Conservation (phyloP, 805 yeast genomes). For the Schwanniomyces yamadae region DNA sequence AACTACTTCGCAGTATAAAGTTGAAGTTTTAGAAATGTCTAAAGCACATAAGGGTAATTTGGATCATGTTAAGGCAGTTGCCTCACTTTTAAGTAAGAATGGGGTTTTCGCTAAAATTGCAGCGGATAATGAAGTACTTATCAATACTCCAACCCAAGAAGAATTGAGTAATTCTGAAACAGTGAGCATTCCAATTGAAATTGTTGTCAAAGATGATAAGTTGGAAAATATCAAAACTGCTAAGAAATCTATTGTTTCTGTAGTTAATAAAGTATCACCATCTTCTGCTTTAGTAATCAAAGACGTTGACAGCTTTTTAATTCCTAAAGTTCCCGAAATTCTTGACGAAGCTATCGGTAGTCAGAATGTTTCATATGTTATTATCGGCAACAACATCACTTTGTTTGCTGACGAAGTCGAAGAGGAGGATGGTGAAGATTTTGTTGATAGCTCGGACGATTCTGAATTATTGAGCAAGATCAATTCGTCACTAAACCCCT, state of each 20-base stretch:
- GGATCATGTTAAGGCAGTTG: constrained; percentile 73
- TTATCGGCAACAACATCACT: constrained; percentile 53
- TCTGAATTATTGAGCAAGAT: constrained; percentile 54
- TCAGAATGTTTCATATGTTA: constrained; percentile 55
- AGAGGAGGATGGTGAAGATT: constrained; percentile 51
- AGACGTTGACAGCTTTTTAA: constrained; percentile 68
- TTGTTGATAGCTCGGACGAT: constrained; percentile 66
- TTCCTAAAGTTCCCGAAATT: constrained; percentile 43
- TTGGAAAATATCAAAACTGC: constrained; percentile 55
- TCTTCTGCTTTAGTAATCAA: constrained; percentile 52
- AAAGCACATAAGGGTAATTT: constrained; percentile 83
- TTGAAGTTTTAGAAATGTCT: constrained; percentile 76
- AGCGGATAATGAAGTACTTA: constrained; percentile 32
- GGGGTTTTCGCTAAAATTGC: constrained; percentile 46
- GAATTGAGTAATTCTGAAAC: constrained; percentile 38
- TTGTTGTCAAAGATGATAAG: constrained; percentile 50
- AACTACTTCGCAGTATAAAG: constrained; percentile 56
- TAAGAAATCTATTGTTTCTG: constrained; percentile 67
- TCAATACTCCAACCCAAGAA: constrained; percentile 38
- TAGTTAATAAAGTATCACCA: constrained; percentile 75
- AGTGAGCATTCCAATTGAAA: constrained; percentile 55
- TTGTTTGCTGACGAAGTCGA: constrained; percentile 53
- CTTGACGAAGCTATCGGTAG: constrained; percentile 42
- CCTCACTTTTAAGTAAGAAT: constrained; percentile 59
- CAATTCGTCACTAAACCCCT: constrained; percentile 50